Evolutionary conservation across 192 early-diverging fungal species (phyloP).

Genomic region (Linnemannia zychae): DNA sequence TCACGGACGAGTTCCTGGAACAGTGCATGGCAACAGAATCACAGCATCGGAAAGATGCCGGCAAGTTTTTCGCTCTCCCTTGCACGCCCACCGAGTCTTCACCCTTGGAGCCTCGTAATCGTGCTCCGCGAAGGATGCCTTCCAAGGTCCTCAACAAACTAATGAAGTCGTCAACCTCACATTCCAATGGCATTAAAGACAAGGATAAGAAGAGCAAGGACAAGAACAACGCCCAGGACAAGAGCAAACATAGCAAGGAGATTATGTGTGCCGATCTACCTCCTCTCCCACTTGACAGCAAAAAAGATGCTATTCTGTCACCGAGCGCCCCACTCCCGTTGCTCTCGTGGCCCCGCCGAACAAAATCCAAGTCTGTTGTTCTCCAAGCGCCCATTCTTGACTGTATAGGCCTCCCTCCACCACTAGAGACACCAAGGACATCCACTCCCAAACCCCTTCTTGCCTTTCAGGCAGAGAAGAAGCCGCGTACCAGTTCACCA

Average conservation of each 20-base stretch:
- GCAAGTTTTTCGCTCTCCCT: constrained; percentile 50
- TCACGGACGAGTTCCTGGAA: constrained; percentile 41
- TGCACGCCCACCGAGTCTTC: constrained; percentile 10
- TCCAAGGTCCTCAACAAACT: constrained; percentile 22
- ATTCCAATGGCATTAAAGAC: neutral
- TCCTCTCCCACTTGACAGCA: neutral
- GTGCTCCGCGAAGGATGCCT: neutral
- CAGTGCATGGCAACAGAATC: constrained; percentile 44
- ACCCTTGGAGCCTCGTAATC: neutral
- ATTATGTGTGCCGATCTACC: neutral
- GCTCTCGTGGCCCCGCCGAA: constrained; percentile 28
- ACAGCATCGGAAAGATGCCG: constrained; percentile 46
- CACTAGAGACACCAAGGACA: neutral
- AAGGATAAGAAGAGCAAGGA: neutral
- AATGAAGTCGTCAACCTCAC: constrained; percentile 9
- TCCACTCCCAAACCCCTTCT: neutral
- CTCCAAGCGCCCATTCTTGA: neutral
- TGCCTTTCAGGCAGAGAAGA: neutral
- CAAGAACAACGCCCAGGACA: neutral
- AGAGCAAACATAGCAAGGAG: neutral
- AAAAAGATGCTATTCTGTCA: neutral
- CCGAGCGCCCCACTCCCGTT: neutral
- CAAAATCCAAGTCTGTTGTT: constrained; percentile 15
- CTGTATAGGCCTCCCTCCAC: neutral
- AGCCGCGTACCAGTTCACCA: neutral